Percentiles rank a stretch among this genome's conserved stretches.
Evolutionary conservation across 106 monocot species (phyloP).

Genomic region (Dioscorea zingiberensis): DNA sequence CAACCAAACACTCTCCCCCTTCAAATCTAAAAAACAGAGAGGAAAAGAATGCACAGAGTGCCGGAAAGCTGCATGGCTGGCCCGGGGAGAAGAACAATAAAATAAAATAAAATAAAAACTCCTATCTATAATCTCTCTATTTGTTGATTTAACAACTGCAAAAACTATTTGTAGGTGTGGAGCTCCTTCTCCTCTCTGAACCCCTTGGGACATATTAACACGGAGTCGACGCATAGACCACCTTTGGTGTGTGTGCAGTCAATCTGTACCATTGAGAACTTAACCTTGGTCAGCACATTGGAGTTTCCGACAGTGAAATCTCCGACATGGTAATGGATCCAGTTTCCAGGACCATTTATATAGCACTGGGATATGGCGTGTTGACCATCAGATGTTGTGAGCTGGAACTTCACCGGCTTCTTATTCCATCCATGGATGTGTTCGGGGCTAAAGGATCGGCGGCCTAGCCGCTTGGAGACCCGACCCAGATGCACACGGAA

Average conservation of each 20-base stretch:
- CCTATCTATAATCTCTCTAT: too few species aligned
- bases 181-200: background rate
- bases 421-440: conserved; percentile 17
- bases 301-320: conserved; percentile 6
- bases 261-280: conserved; percentile 19
- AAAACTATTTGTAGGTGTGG: background rate
- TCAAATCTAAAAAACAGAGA: too few species aligned
- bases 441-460: conserved; percentile 1
- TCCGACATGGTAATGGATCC: conserved; percentile 19
- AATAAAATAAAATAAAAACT: too few species aligned
- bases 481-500: conserved; percentile 14
- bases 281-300: background rate
- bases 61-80: too few species aligned
- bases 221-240: conserved; percentile 14
- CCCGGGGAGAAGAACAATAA: too few species aligned
- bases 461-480: conserved; percentile 10
- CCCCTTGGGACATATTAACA: conserved; percentile 7
- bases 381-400: conserved; percentile 11
- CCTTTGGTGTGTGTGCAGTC: conserved; percentile 23
- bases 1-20: too few species aligned
- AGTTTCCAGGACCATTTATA: conserved; percentile 8
- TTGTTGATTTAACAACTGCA: too few species aligned
- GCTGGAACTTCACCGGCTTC: conserved; percentile 16
- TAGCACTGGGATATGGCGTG: conserved; percentile 12
- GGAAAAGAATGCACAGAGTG: too few species aligned